Evolutionary conservation across 345 rosid species (phyloP), one percentile per base, ranked within the genome.

Genomic region (Diplotaxis tenuifolia): DNA sequence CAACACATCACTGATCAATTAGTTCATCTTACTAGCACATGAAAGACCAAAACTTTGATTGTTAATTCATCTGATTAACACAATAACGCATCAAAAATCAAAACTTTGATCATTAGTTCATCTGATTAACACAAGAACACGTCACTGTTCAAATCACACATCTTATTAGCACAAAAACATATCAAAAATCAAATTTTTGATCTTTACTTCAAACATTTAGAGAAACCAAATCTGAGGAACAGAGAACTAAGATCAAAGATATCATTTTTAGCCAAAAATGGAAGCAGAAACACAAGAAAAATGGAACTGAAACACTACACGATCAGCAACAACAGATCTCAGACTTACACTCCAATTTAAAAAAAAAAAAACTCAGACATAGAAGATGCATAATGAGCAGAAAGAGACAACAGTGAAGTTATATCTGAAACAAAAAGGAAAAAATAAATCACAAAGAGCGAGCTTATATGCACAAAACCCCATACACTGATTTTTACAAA

Each of bases 311-410:
- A 64, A 63, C 67, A 23, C 45, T 18, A 32, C 31, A 60, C 15
- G 15, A 60, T 5, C 47, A 60, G 47, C 47, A 32, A 18, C 54
- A 70, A 22, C 36, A 71, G 71, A 76, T 76, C 80, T 76, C 67
- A 70, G 21, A 25, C 54, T 0, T 58, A 54, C 3, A 18, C 34
- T 7, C 69, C 62, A 75, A 38, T 54, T 9, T 7, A 6, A 0
- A 45, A 9, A 68, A 68, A 36, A 11, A 57, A 23, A 31, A 32
- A 58, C 20, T 67, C n/a, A n/a, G 68, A 69, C 45, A 68, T 18
- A 18, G 19, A 47, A 34, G 77, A 63, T 56, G 58, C 47, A 55
- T 9, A 56, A 28, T 38, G 40, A 55, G 57, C 19, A 25, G n/a
- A 23, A n/a, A 6, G 2, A 27, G 23, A 28, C 5, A 57, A 6